Evolutionary conservation across 345 rosid genomes (phyloP).

Genomic region (Fremontodendron californicum): DNA sequence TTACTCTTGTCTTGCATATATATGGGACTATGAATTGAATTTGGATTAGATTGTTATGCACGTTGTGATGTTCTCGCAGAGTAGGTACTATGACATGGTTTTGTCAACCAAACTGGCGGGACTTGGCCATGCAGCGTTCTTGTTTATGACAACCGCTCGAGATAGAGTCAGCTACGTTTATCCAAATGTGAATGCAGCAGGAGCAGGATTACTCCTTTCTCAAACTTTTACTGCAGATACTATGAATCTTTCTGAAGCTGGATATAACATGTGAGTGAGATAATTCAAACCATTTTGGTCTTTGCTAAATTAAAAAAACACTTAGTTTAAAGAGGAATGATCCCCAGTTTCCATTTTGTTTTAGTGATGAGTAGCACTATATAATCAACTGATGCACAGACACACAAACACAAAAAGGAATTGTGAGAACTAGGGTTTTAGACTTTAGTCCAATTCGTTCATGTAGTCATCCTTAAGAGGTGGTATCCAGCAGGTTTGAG

Average conservation of each 20-base stretch:
- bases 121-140: slow-evolving; percentile 81
- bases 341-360: no score
- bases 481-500: no score
- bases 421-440: no score
- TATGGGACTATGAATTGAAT: slow-evolving; percentile 9
- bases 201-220: slow-evolving; percentile 80
- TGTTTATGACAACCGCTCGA: slow-evolving; percentile 83
- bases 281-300: background rate
- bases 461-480: no score
- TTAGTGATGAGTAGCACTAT: no score
- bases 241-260: slow-evolving; percentile 67
- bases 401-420: background rate
- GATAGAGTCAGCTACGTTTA: slow-evolving; percentile 82
- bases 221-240: slow-evolving; percentile 65
- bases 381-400: no score
- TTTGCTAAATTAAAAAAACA: background rate
- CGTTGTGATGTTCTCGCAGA: slow-evolving; percentile 37
- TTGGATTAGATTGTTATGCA: slow-evolving; percentile 7
- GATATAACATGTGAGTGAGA: slow-evolving; percentile 79
- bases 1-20: background rate
- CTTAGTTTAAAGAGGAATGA: background rate
- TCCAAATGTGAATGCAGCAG: slow-evolving; percentile 93
- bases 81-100: slow-evolving; percentile 90
- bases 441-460: no score
- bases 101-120: slow-evolving; percentile 92